Evolutionary conservation across 2,329 filamentous ascomycete species (phyloP), one percentile per base, ranked within the genome.

Genomic region (Pseudopithomyces chartarum): DNA sequence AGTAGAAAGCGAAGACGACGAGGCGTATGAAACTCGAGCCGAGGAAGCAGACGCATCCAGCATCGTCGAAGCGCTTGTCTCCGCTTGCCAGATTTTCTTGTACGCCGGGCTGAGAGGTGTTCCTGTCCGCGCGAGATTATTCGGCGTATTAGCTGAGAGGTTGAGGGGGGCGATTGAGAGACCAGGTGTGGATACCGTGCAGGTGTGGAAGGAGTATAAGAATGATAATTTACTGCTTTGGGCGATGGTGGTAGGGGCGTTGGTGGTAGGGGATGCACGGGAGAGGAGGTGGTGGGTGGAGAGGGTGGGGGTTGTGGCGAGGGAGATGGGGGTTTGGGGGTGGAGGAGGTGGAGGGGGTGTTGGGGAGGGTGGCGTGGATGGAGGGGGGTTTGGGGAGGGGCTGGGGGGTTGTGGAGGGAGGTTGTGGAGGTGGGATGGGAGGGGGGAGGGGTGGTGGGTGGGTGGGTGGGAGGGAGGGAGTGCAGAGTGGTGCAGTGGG

Each of bases 301-400:
- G 7, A 55, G 39, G 36, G 52, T 70, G 5, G 57, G 42, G 1
- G 55, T 57, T 8, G 55, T 61, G 17, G 40, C 65, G 38, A 44
- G 55, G 19, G 59, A 66, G 47, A 26, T 66, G 15, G 48, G 17
- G 2, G 46, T 60, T 5, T 15, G n/a, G 19, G 55, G 38, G 7
- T 45, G 39, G 32, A 20, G 3, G 61, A 59, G 8, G 47, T 70
- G 2, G 52, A 64, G 44, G 34, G n/a, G 23, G 22, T 22, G 2
- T 40, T 71, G 50, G 51, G 56, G 40, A 45, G 54, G 22, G 60
- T 70, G 1, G 66, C 66, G n/a, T 71, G 66, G 66, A 65, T 62
- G 5, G 65, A 69, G 22, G 48, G 0, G 63, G 60, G 38, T 67
- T 70, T 39, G 51, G 50, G 13, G 52, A 48, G 26, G 48, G 46